These are phyloP conservation scores for Rusavskia elegans DNA, from an alignment of 495 filamentous ascomycete species.

Conservation along the genomic window DNA sequence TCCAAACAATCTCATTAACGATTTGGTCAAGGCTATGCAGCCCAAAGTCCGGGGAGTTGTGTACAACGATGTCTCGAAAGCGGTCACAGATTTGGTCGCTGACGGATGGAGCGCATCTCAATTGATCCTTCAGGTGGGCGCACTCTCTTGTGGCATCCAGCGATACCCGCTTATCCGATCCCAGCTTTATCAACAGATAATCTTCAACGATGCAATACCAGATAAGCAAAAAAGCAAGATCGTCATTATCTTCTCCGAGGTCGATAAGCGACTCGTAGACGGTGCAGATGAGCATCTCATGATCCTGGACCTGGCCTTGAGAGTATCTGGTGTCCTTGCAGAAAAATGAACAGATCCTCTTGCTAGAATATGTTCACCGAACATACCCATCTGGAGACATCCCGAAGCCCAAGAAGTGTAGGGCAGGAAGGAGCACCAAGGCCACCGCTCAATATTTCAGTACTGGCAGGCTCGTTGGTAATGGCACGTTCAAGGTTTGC, in stretches of 20 bases:
- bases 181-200: conserved; percentile 67
- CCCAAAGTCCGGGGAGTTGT: conserved; percentile 42
- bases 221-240: conserved; percentile 86
- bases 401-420: too few species aligned
- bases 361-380: too few species aligned
- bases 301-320: conserved; percentile 68
- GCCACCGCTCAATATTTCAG: too few species aligned
- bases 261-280: conserved; percentile 90
- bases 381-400: too few species aligned
- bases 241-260: conserved; percentile 73
- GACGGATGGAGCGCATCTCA: conserved; percentile 98
- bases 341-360: conserved; percentile 2
- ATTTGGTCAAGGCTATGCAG: conserved; percentile 60
- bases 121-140: conserved; percentile 55
- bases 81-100: conserved; percentile 78
- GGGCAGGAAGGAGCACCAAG: too few species aligned
- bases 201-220: conserved; percentile 69
- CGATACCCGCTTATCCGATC: background rate
- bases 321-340: conserved; percentile 61
- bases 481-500: too few species aligned
- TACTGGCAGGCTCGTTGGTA: too few species aligned
- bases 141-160: background rate
- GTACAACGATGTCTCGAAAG: conserved; percentile 59
- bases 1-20: conserved; percentile 53
- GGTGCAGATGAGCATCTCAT: conserved; percentile 93